Conservation (phyloP, 2,329 filamentous ascomycete species). For the Colletotrichum higginsianum region DNA sequence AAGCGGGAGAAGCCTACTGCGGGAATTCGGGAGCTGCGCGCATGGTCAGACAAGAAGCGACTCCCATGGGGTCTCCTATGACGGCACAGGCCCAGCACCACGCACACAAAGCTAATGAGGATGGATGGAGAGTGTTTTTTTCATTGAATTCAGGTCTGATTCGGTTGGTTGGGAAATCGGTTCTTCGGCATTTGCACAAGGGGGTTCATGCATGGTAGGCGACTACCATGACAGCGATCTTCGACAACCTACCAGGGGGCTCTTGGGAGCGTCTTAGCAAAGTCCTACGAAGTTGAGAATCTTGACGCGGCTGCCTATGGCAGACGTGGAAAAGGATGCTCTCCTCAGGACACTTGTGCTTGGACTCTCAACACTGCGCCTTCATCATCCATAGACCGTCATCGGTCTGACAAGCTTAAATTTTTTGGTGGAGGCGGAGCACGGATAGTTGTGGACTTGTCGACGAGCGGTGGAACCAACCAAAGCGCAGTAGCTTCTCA, state of each 20-base stretch:
- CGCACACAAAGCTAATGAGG: slow-evolving; percentile 23
- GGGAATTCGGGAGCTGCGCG: not conserved
- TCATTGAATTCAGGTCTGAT: slow-evolving; percentile 27
- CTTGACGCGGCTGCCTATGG: not conserved
- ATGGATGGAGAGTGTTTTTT: slow-evolving; percentile 12
- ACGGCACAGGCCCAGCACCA: slow-evolving; percentile 1
- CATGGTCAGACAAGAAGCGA: not conserved
- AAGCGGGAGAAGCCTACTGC: slow-evolving; percentile 5
- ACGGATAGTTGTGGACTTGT: slow-evolving; percentile 31
- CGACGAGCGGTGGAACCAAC: slow-evolving; percentile 16
- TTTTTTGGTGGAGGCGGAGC: slow-evolving; percentile 39
- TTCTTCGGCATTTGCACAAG: slow-evolving; percentile 17
- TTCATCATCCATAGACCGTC: slow-evolving; percentile 21
- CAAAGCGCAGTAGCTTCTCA: slow-evolving; percentile 40
- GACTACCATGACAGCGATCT: not conserved
- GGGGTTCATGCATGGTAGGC: not conserved
- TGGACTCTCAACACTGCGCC: slow-evolving; percentile 37
- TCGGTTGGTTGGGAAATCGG: slow-evolving; percentile 33
- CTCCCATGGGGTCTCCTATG: not conserved
- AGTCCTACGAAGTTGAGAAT: not conserved
- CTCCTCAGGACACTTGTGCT: slow-evolving; percentile 12
- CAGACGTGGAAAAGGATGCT: not conserved
- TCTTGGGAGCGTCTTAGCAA: slow-evolving; percentile 20
- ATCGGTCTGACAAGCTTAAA: slow-evolving; percentile 24
- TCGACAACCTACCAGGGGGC: slow-evolving; percentile 16